Percentiles rank a stretch among this genome's conserved stretches.
Conservation (phyloP, 352 stramenopile genomes). For the Globisporangium cederbergense region DNA sequence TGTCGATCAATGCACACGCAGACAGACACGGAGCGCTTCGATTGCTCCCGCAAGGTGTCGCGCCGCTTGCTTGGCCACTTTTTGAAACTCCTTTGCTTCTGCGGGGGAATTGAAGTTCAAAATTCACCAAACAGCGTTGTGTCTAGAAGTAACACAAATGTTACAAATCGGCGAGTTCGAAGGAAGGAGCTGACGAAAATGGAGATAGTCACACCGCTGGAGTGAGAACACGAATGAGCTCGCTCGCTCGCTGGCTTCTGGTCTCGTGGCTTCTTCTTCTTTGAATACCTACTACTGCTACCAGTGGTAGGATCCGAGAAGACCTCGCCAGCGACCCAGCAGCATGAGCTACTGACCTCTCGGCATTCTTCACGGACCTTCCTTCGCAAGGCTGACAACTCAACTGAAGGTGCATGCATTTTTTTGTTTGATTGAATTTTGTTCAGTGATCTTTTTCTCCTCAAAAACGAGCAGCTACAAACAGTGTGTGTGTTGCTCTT, state of each 20-base stretch:
- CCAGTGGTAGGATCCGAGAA: too few species aligned
- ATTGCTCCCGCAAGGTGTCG: not conserved
- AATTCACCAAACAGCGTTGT: not conserved
- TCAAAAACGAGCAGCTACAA: not conserved
- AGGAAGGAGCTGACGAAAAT: too few species aligned
- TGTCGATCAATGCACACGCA: not conserved
- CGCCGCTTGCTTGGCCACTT: not conserved
- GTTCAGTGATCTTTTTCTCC: constrained; percentile 1
- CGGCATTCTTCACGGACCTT: not conserved
- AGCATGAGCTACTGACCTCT: too few species aligned
- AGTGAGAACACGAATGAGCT: too few species aligned
- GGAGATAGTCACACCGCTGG: too few species aligned
- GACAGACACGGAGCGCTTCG: not conserved
- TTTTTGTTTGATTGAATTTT: constrained; percentile 4
- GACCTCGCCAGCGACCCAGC: too few species aligned
- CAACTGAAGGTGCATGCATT: not conserved
- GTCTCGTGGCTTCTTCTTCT: too few species aligned
- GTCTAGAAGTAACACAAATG: too few species aligned
- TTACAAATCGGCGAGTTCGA: too few species aligned
- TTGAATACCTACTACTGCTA: too few species aligned
- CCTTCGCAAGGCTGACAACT: not conserved
- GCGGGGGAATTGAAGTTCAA: too few species aligned
- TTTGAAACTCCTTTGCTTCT: not conserved
- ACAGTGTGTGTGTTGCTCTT: not conserved
- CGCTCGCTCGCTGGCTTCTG: too few species aligned